Conservation (phyloP, 352 stramenopile genomes). For the Phytophthora fragariae region DNA sequence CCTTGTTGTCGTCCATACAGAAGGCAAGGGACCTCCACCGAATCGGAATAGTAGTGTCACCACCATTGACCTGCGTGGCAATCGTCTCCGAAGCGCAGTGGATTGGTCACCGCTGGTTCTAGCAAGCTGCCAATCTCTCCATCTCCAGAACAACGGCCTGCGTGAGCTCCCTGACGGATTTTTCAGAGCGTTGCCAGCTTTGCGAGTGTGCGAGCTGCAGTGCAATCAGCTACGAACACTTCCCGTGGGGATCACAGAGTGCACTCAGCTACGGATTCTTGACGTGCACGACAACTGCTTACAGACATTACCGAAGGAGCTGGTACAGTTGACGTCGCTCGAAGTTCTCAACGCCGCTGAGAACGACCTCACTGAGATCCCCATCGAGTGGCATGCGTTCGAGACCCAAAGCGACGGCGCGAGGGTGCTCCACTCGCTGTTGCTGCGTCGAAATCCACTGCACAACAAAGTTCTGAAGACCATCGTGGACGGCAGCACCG, state of each 20-base stretch:
- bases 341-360: slow-evolving; percentile 52
- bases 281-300: slow-evolving; percentile 65
- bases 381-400: slow-evolving; percentile 61
- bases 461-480: slow-evolving; percentile 35
- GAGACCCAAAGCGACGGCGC: slow-evolving; percentile 31
- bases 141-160: slow-evolving; percentile 58
- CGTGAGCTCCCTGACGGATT: slow-evolving; percentile 50
- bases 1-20: slow-evolving; percentile 28
- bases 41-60: slow-evolving; percentile 27
- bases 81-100: slow-evolving; percentile 37
- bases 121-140: slow-evolving; percentile 45
- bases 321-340: slow-evolving; percentile 43
- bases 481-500: slow-evolving; percentile 40
- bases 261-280: slow-evolving; percentile 44
- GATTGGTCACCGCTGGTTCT: slow-evolving; percentile 36
- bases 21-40: slow-evolving; percentile 19
- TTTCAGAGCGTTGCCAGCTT: slow-evolving; percentile 45
- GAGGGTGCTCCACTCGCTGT: slow-evolving; percentile 49
- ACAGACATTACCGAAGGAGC: slow-evolving; percentile 33
- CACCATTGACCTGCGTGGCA: slow-evolving; percentile 39
- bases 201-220: slow-evolving; percentile 52
- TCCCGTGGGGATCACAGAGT: slow-evolving; percentile 43
- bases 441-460: slow-evolving; percentile 58
- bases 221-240: slow-evolving; percentile 50
- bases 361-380: slow-evolving; percentile 56